A percentile compares a stretch with the other conserved stretches of the same genome.
These are phyloP conservation scores for Aspergillus novofumigatus DNA, from an alignment of 2,329 filamentous ascomycete species.

Conservation along the genomic window DNA sequence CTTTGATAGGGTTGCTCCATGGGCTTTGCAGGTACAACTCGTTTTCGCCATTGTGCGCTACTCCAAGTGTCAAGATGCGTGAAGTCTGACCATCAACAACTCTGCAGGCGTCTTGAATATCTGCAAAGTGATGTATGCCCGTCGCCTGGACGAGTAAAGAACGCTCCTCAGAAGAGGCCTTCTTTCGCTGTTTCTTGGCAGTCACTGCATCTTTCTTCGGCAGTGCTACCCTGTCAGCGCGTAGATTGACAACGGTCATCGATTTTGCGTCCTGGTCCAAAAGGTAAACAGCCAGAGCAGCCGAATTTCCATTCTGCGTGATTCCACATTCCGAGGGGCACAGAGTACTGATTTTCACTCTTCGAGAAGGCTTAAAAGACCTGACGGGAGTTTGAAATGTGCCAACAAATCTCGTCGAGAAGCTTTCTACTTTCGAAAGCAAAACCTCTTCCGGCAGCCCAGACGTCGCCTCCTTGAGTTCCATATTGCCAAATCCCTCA, in stretches of 20 bases:
- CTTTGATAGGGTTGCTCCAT: conserved; percentile 66
- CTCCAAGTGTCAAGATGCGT: conserved; percentile 66
- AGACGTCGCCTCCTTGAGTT: conserved; percentile 67
- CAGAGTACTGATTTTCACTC: conserved; percentile 60
- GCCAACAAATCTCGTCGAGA: conserved; percentile 52
- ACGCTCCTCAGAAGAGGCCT: conserved; percentile 18
- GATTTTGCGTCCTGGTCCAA: conserved; percentile 65
- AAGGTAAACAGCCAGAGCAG: conserved; percentile 54
- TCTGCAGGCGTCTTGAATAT: conserved; percentile 69
- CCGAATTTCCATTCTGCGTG: conserved; percentile 28
- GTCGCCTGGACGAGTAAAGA: conserved; percentile 34
- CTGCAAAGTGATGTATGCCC: conserved; percentile 57
- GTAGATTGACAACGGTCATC: conserved; percentile 63
- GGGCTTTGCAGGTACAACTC: conserved; percentile 70
- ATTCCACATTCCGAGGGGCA: conserved; percentile 41
- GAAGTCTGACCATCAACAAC: conserved; percentile 63
- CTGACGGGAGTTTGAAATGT: conserved; percentile 25
- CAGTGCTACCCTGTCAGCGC: conserved; percentile 45
- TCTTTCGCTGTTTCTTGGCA: conserved; percentile 24
- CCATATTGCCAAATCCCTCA: conserved; percentile 68
- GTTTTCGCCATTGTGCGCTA: conserved; percentile 59
- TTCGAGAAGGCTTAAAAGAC: conserved; percentile 18
- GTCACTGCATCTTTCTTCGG: conserved; percentile 24
- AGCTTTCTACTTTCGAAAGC: conserved; percentile 65
- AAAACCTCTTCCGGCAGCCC: conserved; percentile 69